Conservation (phyloP, 768 basidiomycete species). For the Suillus decipiens region DNA sequence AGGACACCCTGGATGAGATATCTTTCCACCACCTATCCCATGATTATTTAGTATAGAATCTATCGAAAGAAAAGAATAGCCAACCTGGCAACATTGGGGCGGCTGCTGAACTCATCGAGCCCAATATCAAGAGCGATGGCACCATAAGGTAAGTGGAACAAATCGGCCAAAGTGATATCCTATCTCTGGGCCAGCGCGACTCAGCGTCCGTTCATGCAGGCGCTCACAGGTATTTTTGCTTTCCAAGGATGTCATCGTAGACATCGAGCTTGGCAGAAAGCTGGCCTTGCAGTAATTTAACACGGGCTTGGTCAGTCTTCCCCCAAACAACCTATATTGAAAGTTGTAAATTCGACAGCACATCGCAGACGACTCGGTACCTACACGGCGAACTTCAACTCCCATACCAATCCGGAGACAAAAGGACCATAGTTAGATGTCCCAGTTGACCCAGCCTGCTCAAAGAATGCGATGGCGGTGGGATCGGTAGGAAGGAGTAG, state of each 20-base stretch:
- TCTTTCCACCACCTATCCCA: slow-evolving; percentile 50
- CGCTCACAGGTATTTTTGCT: slow-evolving; percentile 35
- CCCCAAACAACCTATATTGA: slow-evolving; percentile 20
- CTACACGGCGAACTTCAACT: slow-evolving; percentile 50
- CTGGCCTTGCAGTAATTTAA: slow-evolving; percentile 25
- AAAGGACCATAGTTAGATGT: slow-evolving; percentile 49
- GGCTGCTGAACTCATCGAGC: slow-evolving; percentile 18
- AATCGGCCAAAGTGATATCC: slow-evolving; percentile 24
- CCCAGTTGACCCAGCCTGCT: slow-evolving; percentile 56
- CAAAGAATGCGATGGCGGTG: slow-evolving; percentile 44
- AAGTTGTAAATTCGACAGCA: background rate
- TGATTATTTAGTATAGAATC: background rate
- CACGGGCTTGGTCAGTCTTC: slow-evolving; percentile 34
- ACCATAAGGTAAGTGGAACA: slow-evolving; percentile 24
- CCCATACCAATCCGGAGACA: slow-evolving; percentile 41
- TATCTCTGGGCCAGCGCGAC: background rate
- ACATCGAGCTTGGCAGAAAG: slow-evolving; percentile 35
- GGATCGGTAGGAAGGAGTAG: slow-evolving; percentile 39
- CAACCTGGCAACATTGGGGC: slow-evolving; percentile 25
- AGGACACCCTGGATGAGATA: slow-evolving; percentile 43
- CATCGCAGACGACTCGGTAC: slow-evolving; percentile 13
- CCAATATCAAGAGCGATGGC: slow-evolving; percentile 13
- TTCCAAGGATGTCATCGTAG: slow-evolving; percentile 37
- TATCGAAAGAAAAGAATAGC: background rate
- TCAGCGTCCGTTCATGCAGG: background rate